Conservation (phyloP, 129 eudicot species). For the Chrysanthemum seticuspe region DNA sequence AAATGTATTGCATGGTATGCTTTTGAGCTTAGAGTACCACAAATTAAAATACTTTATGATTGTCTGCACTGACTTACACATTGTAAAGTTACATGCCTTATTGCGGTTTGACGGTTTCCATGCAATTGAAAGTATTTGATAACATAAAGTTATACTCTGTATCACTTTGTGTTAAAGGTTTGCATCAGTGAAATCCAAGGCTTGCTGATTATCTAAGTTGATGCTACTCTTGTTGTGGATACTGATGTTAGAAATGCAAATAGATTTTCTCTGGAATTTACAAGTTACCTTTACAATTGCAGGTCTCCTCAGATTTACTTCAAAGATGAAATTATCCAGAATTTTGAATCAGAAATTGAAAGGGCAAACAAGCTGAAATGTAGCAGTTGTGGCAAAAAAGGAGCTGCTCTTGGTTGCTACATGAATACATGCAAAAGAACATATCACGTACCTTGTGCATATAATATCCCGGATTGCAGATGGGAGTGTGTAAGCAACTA, state of each 20-base stretch:
- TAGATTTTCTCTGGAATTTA: not conserved
- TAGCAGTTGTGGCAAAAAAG: slow-evolving; percentile 64
- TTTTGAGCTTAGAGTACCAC: not conserved
- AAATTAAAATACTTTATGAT: no score
- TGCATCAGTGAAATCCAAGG: no score
- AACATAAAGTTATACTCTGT: no score
- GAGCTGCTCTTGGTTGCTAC: slow-evolving; percentile 94
- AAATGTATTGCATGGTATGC: slow-evolving; percentile 75
- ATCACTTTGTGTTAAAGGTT: no score
- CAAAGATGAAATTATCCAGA: slow-evolving; percentile 42
- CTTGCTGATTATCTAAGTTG: no score
- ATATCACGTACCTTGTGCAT: slow-evolving; percentile 89
- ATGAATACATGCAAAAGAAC: slow-evolving; percentile 57
- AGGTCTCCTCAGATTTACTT: slow-evolving; percentile 82
- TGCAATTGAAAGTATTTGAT: no score
- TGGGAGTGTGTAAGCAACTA: slow-evolving; percentile 78
- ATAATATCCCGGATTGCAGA: slow-evolving; percentile 56
- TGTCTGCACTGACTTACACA: no score
- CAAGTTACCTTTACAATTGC: slow-evolving; percentile 11
- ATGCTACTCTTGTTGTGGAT: no score
- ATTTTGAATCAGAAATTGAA: slow-evolving; percentile 69
- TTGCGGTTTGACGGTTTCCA: no score
- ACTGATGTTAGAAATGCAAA: not conserved
- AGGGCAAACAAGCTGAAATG: slow-evolving; percentile 87
- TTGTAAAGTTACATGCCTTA: no score